Conservation (phyloP, 2,329 filamentous ascomycete species). For the Rutstroemia sp. region DNA sequence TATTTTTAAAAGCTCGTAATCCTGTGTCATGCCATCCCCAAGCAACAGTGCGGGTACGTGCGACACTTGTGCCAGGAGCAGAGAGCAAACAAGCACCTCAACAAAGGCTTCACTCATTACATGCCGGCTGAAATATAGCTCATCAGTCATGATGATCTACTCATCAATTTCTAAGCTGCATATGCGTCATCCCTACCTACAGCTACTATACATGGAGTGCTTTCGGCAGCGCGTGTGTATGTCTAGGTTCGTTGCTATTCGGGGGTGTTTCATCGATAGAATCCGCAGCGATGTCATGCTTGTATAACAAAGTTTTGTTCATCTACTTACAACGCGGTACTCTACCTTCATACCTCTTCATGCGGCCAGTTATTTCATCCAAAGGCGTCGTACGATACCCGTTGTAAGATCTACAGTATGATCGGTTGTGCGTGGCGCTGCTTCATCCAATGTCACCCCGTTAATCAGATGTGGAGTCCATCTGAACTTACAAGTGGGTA, state of each 20-base stretch:
- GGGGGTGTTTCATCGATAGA: conserved; percentile 1
- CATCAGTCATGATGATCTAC: not conserved
- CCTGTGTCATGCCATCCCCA: conserved; percentile 8
- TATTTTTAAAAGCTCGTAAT: not conserved
- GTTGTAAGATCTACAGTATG: conserved; percentile 8
- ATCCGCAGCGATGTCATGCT: not conserved
- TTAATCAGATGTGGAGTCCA: conserved; percentile 4
- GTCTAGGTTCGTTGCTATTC: not conserved
- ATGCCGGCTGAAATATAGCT: not conserved
- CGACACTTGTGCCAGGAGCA: not conserved
- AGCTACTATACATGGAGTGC: not conserved
- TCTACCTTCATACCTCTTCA: not conserved
- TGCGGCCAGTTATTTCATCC: not conserved
- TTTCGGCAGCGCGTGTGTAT: not conserved
- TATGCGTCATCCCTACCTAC: not conserved
- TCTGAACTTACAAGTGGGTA: conserved; percentile 6
- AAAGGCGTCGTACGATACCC: not conserved
- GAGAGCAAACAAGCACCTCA: not conserved
- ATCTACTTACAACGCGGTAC: not conserved
- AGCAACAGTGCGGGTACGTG: not conserved
- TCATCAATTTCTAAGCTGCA: not conserved
- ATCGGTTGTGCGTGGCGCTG: not conserved
- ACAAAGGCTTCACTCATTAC: not conserved
- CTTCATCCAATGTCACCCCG: conserved; percentile 6
- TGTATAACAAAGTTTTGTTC: not conserved